These are phyloP conservation scores for Lasiosphaeria ovina DNA, from an alignment of 495 filamentous ascomycete species.

Conservation along the genomic window DNA sequence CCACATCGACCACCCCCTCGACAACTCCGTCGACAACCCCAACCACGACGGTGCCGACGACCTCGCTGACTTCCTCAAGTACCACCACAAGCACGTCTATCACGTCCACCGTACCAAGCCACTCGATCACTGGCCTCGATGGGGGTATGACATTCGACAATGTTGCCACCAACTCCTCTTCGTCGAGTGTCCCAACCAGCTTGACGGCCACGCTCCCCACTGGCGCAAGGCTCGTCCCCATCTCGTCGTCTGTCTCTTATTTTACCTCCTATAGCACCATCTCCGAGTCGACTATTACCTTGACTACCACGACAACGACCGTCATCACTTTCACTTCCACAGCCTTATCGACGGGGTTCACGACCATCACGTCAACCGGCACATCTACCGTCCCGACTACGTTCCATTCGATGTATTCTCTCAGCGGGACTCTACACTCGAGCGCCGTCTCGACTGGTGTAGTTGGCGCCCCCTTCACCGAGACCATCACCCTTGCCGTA, in stretches of 20 bases:
- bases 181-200: background rate
- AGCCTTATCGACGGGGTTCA: background rate
- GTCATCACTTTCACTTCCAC: background rate
- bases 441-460: constrained; percentile 5
- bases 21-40: background rate
- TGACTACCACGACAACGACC: constrained; percentile 10
- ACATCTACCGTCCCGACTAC: constrained; percentile 9
- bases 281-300: constrained; percentile 7
- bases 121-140: background rate
- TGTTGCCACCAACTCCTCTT: background rate
- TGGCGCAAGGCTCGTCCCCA: constrained; percentile 7
- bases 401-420: constrained; percentile 8
- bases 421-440: constrained; percentile 5
- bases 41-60: background rate
- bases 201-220: constrained; percentile 8
- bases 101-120: background rate
- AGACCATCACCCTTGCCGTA: constrained; percentile 6
- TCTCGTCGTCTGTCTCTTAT: constrained; percentile 11
- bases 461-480: background rate
- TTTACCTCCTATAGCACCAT: constrained; percentile 19
- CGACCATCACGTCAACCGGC: background rate
- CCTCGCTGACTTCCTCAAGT: too few relatives aligned
- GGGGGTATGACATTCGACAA: background rate
- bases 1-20: background rate
- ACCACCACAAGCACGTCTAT: too few relatives aligned